Percentiles rank a stretch among this genome's conserved stretches.
phyloP scores from a whole-genome alignment of 2,329 filamentous ascomycete genomes.

The Stemphylium lycopersici region DNA sequence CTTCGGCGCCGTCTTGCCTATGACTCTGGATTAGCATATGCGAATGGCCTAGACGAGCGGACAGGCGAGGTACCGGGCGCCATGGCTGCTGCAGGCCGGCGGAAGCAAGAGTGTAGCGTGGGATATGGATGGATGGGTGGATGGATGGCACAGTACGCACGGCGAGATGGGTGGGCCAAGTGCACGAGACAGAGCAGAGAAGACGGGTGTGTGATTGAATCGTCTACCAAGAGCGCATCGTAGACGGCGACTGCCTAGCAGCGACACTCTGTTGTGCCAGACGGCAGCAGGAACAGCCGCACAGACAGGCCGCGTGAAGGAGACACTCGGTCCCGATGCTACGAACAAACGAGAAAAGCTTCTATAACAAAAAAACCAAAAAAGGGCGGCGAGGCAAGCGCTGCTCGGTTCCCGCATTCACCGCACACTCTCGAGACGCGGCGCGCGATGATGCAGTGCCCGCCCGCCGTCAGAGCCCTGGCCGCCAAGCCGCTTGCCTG shows the following conservation, averaged over 20 bases:
- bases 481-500: constrained; percentile 12
- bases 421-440: constrained; percentile 3
- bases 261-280: constrained; percentile 3
- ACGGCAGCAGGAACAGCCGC: neutral
- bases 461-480: constrained; percentile 2
- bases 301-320: neutral
- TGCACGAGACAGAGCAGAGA: constrained; percentile 2
- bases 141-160: constrained; percentile 8
- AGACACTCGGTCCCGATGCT: too few species aligned
- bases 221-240: constrained; percentile 20
- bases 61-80: constrained; percentile 27
- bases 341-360: too few species aligned
- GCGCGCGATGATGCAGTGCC: constrained; percentile 16
- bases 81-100: constrained; percentile 18
- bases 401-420: too few species aligned
- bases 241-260: constrained; percentile 24
- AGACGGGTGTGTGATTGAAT: constrained; percentile 17
- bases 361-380: too few species aligned
- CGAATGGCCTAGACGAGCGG: neutral
- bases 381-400: too few species aligned
- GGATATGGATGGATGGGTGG: constrained; percentile 2
- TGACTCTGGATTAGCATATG: constrained; percentile 30
- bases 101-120: constrained; percentile 5
- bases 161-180: constrained; percentile 5
- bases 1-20: constrained; percentile 58